These are phyloP conservation scores for Benincasa hispida DNA, from an alignment of 306 rosid genomes.

Conservation along the genomic window DNA sequence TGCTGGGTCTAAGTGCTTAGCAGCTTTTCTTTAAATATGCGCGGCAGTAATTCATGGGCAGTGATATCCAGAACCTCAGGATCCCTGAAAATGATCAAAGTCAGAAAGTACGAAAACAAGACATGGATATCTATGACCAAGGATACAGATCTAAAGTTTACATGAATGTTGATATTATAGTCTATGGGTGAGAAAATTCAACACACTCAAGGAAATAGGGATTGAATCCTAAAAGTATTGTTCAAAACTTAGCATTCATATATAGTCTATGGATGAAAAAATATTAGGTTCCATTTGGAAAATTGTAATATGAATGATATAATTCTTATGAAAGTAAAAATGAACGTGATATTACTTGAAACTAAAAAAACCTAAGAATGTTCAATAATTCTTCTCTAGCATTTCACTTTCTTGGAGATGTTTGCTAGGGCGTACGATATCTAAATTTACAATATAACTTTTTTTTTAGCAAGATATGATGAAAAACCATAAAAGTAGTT, in stretches of 20 bases:
- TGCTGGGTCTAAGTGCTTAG: neutral
- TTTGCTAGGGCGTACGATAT: neutral
- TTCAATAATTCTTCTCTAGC: neutral
- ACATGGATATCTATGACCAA: neutral
- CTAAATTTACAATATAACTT: neutral
- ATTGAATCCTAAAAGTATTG: neutral
- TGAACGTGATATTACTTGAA: neutral
- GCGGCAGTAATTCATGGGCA: conserved; percentile 73
- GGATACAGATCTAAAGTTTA: neutral
- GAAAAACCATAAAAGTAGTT: neutral
- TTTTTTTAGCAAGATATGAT: neutral
- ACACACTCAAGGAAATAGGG: neutral
- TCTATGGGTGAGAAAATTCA: neutral
- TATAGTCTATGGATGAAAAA: neutral
- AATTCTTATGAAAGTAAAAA: neutral
- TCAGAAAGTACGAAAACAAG: neutral
- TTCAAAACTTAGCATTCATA: neutral
- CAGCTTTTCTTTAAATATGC: conserved; percentile 42
- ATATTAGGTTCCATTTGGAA: neutral
- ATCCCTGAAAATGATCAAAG: conserved; percentile 36
- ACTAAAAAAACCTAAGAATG: neutral
- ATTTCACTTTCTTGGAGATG: neutral
- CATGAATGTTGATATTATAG: neutral
- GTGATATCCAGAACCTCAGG: conserved; percentile 74
- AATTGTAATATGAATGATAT: neutral